Evolutionary conservation across 805 yeast species (phyloP).

Genomic region (Jamesozyma lodderae): DNA sequence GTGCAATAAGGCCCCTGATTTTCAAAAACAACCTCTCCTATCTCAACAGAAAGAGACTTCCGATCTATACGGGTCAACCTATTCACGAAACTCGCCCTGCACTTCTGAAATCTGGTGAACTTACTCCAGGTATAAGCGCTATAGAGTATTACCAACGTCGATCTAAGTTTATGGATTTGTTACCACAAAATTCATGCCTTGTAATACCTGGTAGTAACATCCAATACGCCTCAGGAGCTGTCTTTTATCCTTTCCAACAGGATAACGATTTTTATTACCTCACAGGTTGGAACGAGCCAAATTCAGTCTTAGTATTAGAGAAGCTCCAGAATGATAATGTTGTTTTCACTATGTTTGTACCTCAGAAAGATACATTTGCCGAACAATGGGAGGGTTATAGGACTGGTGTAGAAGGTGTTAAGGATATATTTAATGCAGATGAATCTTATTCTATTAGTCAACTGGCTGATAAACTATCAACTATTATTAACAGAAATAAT

Average conservation of each 20-base stretch:
- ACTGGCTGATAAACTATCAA: neutral
- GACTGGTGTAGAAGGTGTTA: conserved; percentile 77
- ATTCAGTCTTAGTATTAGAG: conserved; percentile 60
- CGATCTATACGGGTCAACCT: conserved; percentile 70
- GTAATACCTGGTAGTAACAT: conserved; percentile 63
- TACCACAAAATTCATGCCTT: conserved; percentile 55
- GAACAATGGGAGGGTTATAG: conserved; percentile 96
- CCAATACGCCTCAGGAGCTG: conserved; percentile 82
- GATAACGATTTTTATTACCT: conserved; percentile 79
- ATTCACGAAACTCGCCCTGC: conserved; percentile 77
- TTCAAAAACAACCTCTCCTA: too few relatives aligned
- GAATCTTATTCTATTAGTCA: conserved; percentile 39
- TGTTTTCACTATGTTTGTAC: conserved; percentile 72
- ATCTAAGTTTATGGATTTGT: conserved; percentile 40
- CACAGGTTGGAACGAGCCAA: conserved; percentile 91
- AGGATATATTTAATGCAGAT: conserved; percentile 83
- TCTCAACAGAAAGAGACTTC: conserved; percentile 11
- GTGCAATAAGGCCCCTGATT: too few relatives aligned
- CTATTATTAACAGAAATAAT: conserved; percentile 38
- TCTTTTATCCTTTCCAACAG: conserved; percentile 87
- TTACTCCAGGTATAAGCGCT: conserved; percentile 85
- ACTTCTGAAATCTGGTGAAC: conserved; percentile 60
- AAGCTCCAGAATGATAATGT: conserved; percentile 45
- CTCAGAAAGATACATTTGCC: conserved; percentile 62
- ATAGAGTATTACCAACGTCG: conserved; percentile 74